These are phyloP conservation scores for Xylaria intraflava DNA, from an alignment of 495 filamentous ascomycete genomes.

Conservation along the genomic window DNA sequence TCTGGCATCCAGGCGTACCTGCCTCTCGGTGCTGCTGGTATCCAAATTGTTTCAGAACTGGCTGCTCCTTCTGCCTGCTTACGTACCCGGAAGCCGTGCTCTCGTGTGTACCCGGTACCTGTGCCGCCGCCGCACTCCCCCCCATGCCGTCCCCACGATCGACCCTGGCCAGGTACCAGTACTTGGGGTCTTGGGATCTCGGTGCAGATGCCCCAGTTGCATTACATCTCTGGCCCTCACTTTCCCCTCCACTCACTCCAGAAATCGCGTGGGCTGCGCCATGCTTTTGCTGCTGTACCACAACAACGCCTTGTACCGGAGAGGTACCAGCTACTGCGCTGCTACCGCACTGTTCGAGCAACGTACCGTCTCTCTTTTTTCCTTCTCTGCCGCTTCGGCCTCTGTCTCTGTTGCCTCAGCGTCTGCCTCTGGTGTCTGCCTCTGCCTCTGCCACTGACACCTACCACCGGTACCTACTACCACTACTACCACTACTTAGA, in stretches of 20 bases:
- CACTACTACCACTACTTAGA: background rate
- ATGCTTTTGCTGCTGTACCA: constrained; percentile 9
- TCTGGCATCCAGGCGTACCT: constrained; percentile 6
- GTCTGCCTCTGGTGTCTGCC: too few relatives aligned
- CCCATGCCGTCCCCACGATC: background rate
- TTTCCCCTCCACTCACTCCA: constrained; percentile 5
- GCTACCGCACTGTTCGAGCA: background rate
- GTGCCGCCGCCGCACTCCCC: background rate
- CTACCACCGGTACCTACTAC: too few relatives aligned
- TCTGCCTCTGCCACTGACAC: background rate
- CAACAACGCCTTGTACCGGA: constrained; percentile 12
- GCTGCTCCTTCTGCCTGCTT: constrained; percentile 6
- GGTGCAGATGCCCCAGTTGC: constrained; percentile 4
- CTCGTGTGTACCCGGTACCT: too few relatives aligned
- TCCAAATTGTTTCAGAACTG: too few relatives aligned
- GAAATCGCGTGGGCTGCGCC: constrained; percentile 14
- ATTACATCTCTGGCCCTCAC: constrained; percentile 3
- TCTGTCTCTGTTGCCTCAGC: too few relatives aligned
- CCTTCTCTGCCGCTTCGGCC: background rate
- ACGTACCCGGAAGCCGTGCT: too few relatives aligned
- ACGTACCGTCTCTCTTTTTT: background rate
- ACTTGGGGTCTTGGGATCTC: background rate
- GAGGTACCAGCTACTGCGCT: constrained; percentile 6
- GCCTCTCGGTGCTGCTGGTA: constrained; percentile 8
- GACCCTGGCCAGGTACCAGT: too few relatives aligned